A percentile compares a stretch with the other conserved stretches of the same genome.
phyloP scores from a whole-genome alignment of 495 filamentous ascomycete species.

The Penicillium coffeae region DNA sequence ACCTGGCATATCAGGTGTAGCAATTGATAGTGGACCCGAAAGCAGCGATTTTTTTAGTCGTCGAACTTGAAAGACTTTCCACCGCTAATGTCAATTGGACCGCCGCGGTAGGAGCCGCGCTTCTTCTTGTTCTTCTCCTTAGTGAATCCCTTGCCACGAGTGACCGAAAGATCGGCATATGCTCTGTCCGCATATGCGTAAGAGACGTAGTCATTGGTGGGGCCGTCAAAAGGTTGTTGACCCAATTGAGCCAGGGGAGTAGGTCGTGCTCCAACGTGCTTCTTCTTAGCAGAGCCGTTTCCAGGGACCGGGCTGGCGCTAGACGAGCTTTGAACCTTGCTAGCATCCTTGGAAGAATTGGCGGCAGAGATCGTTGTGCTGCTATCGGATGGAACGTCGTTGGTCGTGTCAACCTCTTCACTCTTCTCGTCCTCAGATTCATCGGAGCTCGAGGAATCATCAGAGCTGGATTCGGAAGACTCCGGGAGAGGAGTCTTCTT shows the following conservation, averaged over 20 bases:
- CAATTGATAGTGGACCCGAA: not conserved
- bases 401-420: conserved; percentile 10
- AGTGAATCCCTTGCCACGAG: conserved; percentile 94
- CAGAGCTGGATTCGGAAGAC: conserved; percentile 30
- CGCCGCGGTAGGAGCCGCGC: conserved; percentile 81
- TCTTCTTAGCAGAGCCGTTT: conserved; percentile 47
- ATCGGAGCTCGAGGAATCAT: conserved; percentile 21
- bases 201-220: conserved; percentile 67
- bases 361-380: conserved; percentile 33
- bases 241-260: conserved; percentile 48
- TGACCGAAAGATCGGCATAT: conserved; percentile 79
- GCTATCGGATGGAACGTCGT: conserved; percentile 21
- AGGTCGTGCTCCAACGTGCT: conserved; percentile 43
- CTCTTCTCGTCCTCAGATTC: conserved; percentile 23
- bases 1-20: not conserved
- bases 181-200: conserved; percentile 89
- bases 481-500: conserved; percentile 51
- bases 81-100: conserved; percentile 66
- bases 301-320: conserved; percentile 43
- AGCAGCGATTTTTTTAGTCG: conserved; percentile 46
- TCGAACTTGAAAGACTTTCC: conserved; percentile 84
- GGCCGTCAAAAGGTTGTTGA: conserved; percentile 40
- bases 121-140: conserved; percentile 99
- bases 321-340: conserved; percentile 29
- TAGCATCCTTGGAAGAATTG: conserved; percentile 23